Base-by-base conservation (phyloP, 2,329 filamentous ascomycete genomes). In the Malbranchea zuffiana region DNA sequence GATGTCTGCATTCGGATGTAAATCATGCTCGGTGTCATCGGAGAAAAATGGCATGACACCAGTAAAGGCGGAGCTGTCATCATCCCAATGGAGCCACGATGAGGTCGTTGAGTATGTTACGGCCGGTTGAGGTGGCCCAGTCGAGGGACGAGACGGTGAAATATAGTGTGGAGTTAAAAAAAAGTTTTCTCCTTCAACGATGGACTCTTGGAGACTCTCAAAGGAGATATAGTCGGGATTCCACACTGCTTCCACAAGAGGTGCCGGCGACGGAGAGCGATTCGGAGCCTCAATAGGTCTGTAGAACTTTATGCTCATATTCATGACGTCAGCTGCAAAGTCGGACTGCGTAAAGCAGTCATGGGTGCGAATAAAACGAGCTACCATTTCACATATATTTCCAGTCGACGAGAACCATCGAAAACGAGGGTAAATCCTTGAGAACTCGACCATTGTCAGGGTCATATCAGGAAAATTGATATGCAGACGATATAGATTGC, bases 41-140 rank as follows among this genome's bases (percentile, higher is more conserved):
- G 46, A 47, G 28, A 34, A 45, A 23, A 42, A 42, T 20, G 49
- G 50, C n/a, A 53, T 43, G 12, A 43, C 37, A 21, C 50, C 50
- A 31, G 13, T 35, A 26, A 52, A 53, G 10, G 39, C 30, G 1
- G 28, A 18, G 11, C 27, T 25, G 3, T 30, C 21, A n/a, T 34
- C 6, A 27, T 49, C 39, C 48, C 47, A 53, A n/a, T 17, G 20
- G 34, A 53, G 42, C 50, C 48, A 53, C 16, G n/a, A 10, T 21
- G 45, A 20, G 13, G 38, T 13, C 17, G 43, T 41, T 15, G 13
- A 17, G 23, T 30, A 42, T 12, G 18, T 8, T 16, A 39, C 33
- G 10, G 5, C 3, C 10, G 4, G 6, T 11, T 12, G 7, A 15
- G 13, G 19, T 3, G 7, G 6, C 29, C 29, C 15, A 8, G 10